phyloP scores from a whole-genome alignment of 2,329 filamentous ascomycete species.

The Pezicula carpinea region DNA sequence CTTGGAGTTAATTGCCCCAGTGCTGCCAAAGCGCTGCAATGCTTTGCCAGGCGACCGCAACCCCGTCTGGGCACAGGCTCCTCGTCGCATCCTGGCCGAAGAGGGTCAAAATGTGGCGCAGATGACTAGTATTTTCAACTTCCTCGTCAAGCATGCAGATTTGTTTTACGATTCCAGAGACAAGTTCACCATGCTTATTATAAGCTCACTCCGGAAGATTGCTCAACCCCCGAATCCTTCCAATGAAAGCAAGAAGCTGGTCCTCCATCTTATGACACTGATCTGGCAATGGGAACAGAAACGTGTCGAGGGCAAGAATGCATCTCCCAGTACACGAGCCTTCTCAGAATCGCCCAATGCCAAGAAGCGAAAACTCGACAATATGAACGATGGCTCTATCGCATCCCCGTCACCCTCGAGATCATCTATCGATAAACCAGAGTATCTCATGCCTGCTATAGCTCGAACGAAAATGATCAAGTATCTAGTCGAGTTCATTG shows the following conservation, averaged over 20 bases:
- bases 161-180: constrained; percentile 94
- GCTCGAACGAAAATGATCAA: constrained; percentile 81
- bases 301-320: constrained; percentile 59
- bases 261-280: constrained; percentile 82
- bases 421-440: constrained; percentile 47
- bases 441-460: constrained; percentile 63
- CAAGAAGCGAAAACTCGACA: constrained; percentile 72
- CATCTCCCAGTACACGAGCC: constrained; percentile 32
- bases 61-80: constrained; percentile 84
- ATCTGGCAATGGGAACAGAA: constrained; percentile 92
- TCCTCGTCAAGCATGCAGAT: constrained; percentile 85
- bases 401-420: constrained; percentile 51
- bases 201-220: constrained; percentile 84
- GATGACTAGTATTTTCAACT: constrained; percentile 96
- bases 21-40: constrained; percentile 79
- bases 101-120: constrained; percentile 94
- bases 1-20: constrained; percentile 89
- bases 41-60: constrained; percentile 64
- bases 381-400: constrained; percentile 40
- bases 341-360: constrained; percentile 66
- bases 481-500: constrained; percentile 94
- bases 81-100: constrained; percentile 85
- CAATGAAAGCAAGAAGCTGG: constrained; percentile 86
- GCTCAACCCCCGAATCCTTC: constrained; percentile 78
- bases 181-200: constrained; percentile 83